These are phyloP conservation scores for Xylaria acuta DNA, from an alignment of 495 filamentous ascomycete genomes.

Conservation along the genomic window DNA sequence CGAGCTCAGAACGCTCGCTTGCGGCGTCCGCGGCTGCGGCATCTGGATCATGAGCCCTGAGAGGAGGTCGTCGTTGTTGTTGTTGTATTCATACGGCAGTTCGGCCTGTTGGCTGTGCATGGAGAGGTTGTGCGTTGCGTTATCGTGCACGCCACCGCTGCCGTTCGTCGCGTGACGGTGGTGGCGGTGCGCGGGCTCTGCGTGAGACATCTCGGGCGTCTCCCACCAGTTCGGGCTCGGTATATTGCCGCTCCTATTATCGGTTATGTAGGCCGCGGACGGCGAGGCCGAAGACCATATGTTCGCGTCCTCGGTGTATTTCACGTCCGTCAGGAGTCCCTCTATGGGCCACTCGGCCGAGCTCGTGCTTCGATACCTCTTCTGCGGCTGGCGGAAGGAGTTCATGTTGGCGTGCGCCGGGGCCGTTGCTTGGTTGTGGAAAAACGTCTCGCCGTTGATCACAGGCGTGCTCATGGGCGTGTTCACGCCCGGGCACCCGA, in stretches of 20 bases:
- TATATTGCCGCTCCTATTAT: slow-evolving; percentile 11
- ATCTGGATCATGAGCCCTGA: slow-evolving; percentile 51
- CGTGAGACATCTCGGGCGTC: slow-evolving; percentile 9
- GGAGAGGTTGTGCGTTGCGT: slow-evolving; percentile 27
- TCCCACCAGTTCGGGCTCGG: slow-evolving; percentile 42
- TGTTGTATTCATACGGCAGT: slow-evolving; percentile 38
- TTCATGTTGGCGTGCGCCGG: slow-evolving; percentile 24
- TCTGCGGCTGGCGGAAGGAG: slow-evolving; percentile 25
- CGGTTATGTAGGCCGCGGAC: slow-evolving; percentile 20
- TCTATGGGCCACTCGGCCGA: slow-evolving; percentile 43
- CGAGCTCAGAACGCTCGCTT: slow-evolving; percentile 30
- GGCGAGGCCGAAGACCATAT: slow-evolving; percentile 32
- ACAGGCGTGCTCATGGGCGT: slow-evolving; percentile 44
- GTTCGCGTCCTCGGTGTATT: slow-evolving; percentile 22
- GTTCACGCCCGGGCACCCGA: slow-evolving; percentile 27
- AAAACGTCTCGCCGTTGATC: slow-evolving; percentile 33
- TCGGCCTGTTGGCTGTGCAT: slow-evolving; percentile 37
- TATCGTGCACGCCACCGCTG: slow-evolving; percentile 25
- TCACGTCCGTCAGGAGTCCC: slow-evolving; percentile 31
- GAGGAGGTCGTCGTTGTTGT: slow-evolving; percentile 31
- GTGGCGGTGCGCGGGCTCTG: slow-evolving; percentile 26
- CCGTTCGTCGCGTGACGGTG: slow-evolving; percentile 4
- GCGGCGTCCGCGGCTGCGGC: slow-evolving; percentile 39
- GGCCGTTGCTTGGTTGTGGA: slow-evolving; percentile 16
- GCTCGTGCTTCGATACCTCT: slow-evolving; percentile 34